Conservation (phyloP, 192 early-diverging fungal genomes). For the Chytriomyces sp. region DNA sequence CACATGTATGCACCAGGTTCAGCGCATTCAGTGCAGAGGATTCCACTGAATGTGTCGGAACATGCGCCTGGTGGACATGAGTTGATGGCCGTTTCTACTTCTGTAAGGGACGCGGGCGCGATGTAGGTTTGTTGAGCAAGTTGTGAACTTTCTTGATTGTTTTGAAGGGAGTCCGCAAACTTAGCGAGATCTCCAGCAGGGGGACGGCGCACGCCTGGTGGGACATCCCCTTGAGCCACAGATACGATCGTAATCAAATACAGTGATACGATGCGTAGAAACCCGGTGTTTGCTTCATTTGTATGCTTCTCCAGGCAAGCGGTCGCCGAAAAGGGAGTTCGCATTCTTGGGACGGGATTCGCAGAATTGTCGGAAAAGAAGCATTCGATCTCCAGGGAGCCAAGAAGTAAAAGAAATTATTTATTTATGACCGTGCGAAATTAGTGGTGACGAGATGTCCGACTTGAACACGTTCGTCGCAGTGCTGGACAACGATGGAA, state of each 20-base stretch:
- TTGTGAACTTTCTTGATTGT: not conserved
- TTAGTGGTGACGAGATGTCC: not conserved
- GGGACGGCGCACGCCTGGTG: not conserved
- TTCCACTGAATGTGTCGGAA: not conserved
- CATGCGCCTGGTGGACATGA: constrained; percentile 6
- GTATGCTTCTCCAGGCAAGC: no score
- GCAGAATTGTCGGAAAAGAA: no score
- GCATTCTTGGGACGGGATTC: no score
- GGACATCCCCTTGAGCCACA: not conserved
- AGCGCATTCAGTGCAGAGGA: constrained; percentile 22
- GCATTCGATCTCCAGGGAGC: no score
- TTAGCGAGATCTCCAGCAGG: not conserved
- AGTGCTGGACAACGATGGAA: constrained; percentile 15
- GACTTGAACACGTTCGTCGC: constrained; percentile 1
- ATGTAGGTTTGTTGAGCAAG: no score
- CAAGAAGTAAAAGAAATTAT: no score
- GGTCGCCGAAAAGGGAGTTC: no score
- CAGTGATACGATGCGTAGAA: no score
- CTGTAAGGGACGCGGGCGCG: no score
- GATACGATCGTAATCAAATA: no score
- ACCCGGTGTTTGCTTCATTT: no score
- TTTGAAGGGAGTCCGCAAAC: not conserved
- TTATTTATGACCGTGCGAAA: no score
- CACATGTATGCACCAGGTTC: not conserved
- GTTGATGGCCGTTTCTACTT: not conserved